Evolutionary conservation across 164 flowering plant species (phyloP), one percentile per base, ranked within the genome.

Genomic region (Liriodendron chinense): DNA sequence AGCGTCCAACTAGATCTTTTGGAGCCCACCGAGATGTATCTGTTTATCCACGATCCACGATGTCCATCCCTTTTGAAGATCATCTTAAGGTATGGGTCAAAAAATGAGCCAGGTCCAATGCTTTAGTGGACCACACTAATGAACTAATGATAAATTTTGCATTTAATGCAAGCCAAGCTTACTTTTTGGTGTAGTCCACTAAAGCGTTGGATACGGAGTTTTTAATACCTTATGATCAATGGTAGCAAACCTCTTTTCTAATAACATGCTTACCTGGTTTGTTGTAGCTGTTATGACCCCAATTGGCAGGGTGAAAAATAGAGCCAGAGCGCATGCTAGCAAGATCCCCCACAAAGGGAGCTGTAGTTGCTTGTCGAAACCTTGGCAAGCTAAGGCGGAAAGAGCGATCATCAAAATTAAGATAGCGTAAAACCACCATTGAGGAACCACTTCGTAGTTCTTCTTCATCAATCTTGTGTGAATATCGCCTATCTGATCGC

Each of bases 311-410:
- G 97, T 93, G 85, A 93, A 89, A 28, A 84, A 62, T 0, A 87
- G 47, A 0, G 97, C 92, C 50, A 93, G 53, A 18, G 47, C 80
- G 66, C 87, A 84, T 16, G 96, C 91, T 34, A 92, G 62, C 3
- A 90, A 8, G 65, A 93, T 61, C 6, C 98, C 98, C 98, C 98
- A 93, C 84, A 87, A 93, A 7, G 97, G 96, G 12, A 93, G 93
- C 48, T 93, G 96, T 10, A 92, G 80, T 75, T 92, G 92, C 56
- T 78, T 80, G 28, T 67, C 79, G 57, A 90, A 92, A 14, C 92
- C 94, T 80, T 88, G 90, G 43, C 87, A 80, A 12, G 86, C 79
- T 63, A 76, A n/a, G 4, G 92, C 0, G 6, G 94, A 53, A n/a
- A 92, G 86, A 56, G 16, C 85, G 8, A 89, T 23, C 71, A 84